phyloP scores from a whole-genome alignment of 2,329 filamentous ascomycete genomes.

The Grosmannia penicillata region DNA sequence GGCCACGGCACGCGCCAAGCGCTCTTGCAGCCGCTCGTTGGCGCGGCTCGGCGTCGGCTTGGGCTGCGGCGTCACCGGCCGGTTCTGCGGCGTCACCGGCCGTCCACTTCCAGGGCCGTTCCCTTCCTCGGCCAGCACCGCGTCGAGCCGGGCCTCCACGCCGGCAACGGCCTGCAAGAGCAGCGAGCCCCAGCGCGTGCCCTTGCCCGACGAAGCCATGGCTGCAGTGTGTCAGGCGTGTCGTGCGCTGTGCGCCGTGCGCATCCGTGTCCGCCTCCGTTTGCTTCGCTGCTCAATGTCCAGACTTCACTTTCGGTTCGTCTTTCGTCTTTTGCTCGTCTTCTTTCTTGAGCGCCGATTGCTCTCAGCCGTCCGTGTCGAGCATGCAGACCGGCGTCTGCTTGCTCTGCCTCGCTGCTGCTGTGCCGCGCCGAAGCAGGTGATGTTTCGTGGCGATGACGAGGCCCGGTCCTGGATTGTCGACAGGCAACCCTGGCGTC shows the following conservation, averaged over 20 bases:
- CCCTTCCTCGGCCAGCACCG: constrained; percentile 77
- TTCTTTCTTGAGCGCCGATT: too few relatives aligned
- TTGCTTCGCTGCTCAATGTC: not conserved
- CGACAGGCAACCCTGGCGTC: constrained; percentile 1
- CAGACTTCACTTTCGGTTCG: not conserved
- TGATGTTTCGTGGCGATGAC: not conserved
- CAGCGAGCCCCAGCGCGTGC: constrained; percentile 62
- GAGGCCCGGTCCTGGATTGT: not conserved
- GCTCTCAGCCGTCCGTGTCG: too few relatives aligned
- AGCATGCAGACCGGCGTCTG: too few relatives aligned
- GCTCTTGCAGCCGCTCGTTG: constrained; percentile 78
- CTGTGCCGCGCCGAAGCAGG: not conserved
- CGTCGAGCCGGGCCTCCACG: constrained; percentile 85
- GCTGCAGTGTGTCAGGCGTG: not conserved
- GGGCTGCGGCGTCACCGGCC: constrained; percentile 16
- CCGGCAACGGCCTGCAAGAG: constrained; percentile 84
- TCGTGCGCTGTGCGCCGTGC: not conserved
- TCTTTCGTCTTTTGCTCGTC: not conserved
- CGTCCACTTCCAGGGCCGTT: too few relatives aligned
- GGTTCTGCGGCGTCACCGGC: too few relatives aligned
- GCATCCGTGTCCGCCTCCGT: not conserved
- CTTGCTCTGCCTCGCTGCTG: not conserved
- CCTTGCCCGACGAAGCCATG: constrained; percentile 37
- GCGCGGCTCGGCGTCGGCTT: constrained; percentile 31
- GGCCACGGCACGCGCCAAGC: constrained; percentile 74